Evolutionary conservation across 2,329 filamentous ascomycete species (phyloP).

Genomic region (Epichloe typhina): DNA sequence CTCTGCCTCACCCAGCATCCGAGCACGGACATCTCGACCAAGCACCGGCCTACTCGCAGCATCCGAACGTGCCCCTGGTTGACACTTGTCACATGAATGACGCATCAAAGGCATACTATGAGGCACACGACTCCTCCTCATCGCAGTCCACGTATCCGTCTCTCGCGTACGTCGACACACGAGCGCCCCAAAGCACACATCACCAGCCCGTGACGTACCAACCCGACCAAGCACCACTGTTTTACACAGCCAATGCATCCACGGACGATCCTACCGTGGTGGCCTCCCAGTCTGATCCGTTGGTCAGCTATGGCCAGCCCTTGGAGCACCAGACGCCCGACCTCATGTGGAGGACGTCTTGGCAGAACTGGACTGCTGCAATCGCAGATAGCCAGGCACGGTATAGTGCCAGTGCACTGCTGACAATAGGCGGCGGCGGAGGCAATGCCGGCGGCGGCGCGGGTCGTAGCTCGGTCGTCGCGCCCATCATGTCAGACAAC

Average conservation of each 20-base stretch:
- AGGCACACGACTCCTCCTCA: constrained; percentile 11
- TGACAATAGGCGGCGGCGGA: constrained; percentile 28
- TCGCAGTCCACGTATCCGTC: constrained; percentile 18
- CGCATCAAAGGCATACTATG: constrained; percentile 18
- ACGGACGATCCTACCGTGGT: constrained; percentile 10
- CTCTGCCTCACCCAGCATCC: constrained; percentile 18
- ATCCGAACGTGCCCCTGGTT: constrained; percentile 9
- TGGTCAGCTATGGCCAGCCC: constrained; percentile 28
- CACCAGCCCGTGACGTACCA: constrained; percentile 11
- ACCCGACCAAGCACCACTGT: constrained; percentile 14
- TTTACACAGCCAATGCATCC: constrained; percentile 13
- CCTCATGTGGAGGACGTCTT: constrained; percentile 31
- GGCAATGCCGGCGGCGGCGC: neutral
- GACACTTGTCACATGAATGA: constrained; percentile 10
- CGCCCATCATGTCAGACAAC: constrained; percentile 3
- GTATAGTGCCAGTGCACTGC: constrained; percentile 34
- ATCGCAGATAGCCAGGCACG: constrained; percentile 36
- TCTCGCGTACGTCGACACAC: constrained; percentile 18
- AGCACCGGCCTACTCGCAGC: constrained; percentile 12
- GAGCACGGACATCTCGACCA: constrained; percentile 20
- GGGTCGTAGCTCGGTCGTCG: neutral
- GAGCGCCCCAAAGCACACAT: neutral
- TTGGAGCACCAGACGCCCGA: constrained; percentile 15
- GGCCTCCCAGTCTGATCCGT: constrained; percentile 20
- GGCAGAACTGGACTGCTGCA: constrained; percentile 42